Evolutionary conservation across 495 filamentous ascomycete species (phyloP).

Genomic region (Tuber borchii): DNA sequence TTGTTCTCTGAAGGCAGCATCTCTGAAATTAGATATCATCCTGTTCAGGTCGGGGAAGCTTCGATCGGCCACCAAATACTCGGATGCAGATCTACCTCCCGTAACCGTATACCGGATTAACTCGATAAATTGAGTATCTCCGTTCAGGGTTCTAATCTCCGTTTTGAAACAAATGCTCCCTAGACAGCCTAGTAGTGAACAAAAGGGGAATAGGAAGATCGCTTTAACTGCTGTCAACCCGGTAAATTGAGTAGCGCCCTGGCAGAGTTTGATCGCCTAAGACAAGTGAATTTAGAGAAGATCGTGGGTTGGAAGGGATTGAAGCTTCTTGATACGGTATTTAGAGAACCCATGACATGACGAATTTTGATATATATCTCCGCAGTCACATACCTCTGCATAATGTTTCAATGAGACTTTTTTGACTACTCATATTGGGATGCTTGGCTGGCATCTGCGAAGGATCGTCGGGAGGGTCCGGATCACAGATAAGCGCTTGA

Average conservation of each 20-base stretch:
- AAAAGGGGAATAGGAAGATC: too few relatives aligned
- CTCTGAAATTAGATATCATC: background rate
- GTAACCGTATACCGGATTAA: too few relatives aligned
- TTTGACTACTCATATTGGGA: background rate
- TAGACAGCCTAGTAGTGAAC: too few relatives aligned
- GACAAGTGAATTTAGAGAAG: too few relatives aligned
- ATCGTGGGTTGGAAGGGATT: too few relatives aligned
- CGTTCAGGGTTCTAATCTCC: too few relatives aligned
- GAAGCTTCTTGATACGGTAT: too few relatives aligned
- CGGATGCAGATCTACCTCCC: background rate
- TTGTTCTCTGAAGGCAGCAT: background rate
- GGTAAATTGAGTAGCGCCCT: too few relatives aligned
- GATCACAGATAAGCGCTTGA: background rate
- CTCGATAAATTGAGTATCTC: too few relatives aligned
- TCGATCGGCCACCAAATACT: background rate
- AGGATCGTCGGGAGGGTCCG: background rate
- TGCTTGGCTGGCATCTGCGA: background rate
- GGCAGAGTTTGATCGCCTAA: too few relatives aligned
- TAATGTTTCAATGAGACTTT: background rate
- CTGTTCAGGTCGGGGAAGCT: background rate
- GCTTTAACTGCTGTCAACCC: too few relatives aligned
- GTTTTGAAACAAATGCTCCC: too few relatives aligned
- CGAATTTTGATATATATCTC: background rate
- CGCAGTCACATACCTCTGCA: background rate
- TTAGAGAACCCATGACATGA: background rate